phyloP scores from a whole-genome alignment of 805 yeast genomes.

The Starmerella roubikii region DNA sequence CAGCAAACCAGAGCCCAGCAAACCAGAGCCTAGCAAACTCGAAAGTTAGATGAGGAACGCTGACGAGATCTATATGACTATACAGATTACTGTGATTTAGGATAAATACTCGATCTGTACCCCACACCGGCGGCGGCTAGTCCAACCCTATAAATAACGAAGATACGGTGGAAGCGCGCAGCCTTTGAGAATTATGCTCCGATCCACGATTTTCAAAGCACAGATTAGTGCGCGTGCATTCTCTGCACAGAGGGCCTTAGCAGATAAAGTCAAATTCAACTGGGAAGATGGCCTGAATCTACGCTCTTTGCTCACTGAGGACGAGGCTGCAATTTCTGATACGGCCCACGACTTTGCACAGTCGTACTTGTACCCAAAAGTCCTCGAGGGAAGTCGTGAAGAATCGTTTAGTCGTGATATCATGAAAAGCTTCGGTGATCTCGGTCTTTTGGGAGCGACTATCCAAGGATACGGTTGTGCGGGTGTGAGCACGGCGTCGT shows the following conservation, averaged over 20 bases:
- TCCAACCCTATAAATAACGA: too few relatives aligned
- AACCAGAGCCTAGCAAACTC: too few relatives aligned
- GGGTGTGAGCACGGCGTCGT: conserved; percentile 32
- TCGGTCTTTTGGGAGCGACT: conserved; percentile 32
- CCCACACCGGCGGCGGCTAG: too few relatives aligned
- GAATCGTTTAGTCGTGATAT: conserved; percentile 27
- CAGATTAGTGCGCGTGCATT: too few relatives aligned
- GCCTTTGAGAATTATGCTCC: too few relatives aligned
- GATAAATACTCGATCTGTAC: too few relatives aligned
- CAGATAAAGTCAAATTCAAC: conserved; percentile 19
- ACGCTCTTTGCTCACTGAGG: conserved; percentile 28
- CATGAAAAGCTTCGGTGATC: conserved; percentile 31
- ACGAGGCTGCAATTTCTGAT: conserved; percentile 28
- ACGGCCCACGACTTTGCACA: conserved; percentile 30
- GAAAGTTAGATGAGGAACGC: too few relatives aligned
- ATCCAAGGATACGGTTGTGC: conserved; percentile 34
- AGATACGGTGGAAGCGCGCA: too few relatives aligned
- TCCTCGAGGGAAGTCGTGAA: conserved; percentile 30
- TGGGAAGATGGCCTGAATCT: conserved; percentile 30
- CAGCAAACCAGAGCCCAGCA: too few relatives aligned
- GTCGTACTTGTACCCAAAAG: conserved; percentile 28
- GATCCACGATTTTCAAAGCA: too few relatives aligned
- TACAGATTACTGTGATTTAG: too few relatives aligned
- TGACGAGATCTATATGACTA: too few relatives aligned
- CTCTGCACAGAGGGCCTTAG: conserved; percentile 1